Conservation (phyloP, 148 eudicot genomes). For the Amaranthus cruentus region DNA sequence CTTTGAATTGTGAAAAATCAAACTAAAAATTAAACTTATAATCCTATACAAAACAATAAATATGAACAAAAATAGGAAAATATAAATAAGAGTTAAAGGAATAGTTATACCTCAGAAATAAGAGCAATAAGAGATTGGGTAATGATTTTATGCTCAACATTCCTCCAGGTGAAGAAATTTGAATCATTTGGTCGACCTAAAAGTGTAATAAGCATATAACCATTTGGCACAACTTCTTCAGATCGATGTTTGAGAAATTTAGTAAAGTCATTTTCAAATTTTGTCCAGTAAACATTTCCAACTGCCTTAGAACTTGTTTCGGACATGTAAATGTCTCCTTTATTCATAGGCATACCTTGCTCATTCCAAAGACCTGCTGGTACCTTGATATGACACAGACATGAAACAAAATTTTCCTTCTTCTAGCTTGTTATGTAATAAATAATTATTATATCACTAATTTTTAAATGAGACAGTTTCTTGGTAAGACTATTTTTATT, state of each 20-base stretch:
- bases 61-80: too few relatives aligned
- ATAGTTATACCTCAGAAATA: conserved; percentile 19
- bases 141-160: conserved; percentile 21
- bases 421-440: not conserved
- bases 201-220: conserved; percentile 25
- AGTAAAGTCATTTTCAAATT: too few relatives aligned
- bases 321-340: conserved; percentile 34
- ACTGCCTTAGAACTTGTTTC: conserved; percentile 26
- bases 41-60: too few relatives aligned
- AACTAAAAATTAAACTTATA: too few relatives aligned
- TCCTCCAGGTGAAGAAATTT: not conserved
- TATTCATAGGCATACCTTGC: conserved; percentile 31
- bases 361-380: conserved; percentile 23
- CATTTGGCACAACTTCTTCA: not conserved
- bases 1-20: too few relatives aligned
- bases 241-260: too few relatives aligned
- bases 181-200: conserved; percentile 27
- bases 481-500: too few relatives aligned
- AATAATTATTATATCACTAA: not conserved
- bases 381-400: conserved; percentile 11
- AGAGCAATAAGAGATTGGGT: conserved; percentile 17
- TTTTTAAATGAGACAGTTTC: too few relatives aligned
- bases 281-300: conserved; percentile 7
- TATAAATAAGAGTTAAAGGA: too few relatives aligned
- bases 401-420: too few relatives aligned